These are phyloP conservation scores for Amylocarpus encephaloides DNA, from an alignment of 2,329 filamentous ascomycete genomes.

Conservation along the genomic window DNA sequence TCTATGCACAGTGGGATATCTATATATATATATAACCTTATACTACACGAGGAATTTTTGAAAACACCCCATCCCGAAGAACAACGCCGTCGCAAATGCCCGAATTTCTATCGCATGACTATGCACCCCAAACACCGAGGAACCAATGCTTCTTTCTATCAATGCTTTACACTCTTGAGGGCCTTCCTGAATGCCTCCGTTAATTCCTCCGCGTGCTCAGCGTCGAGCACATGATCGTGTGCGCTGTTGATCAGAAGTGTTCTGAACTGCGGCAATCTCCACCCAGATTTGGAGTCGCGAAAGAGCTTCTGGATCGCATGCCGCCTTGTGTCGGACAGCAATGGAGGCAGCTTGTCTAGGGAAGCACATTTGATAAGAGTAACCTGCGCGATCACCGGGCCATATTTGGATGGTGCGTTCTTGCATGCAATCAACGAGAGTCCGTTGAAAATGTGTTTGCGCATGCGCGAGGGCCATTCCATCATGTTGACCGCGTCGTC, in stretches of 20 bases:
- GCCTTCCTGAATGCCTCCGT: neutral
- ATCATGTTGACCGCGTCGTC: slow-evolving; percentile 3
- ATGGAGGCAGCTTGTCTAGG: neutral
- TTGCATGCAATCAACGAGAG: slow-evolving; percentile 2
- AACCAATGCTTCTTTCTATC: neutral
- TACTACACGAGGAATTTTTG: neutral
- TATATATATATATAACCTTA: neutral
- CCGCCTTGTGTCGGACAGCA: neutral
- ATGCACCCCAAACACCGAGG: neutral
- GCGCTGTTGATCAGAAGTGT: neutral
- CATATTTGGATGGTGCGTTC: neutral
- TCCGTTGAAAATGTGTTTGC: slow-evolving; percentile 2
- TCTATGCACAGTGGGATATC: neutral
- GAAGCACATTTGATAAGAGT: slow-evolving; percentile 1
- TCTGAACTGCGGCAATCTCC: neutral
- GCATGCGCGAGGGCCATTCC: slow-evolving; percentile 1
- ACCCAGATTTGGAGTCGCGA: neutral
- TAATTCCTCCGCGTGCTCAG: neutral
- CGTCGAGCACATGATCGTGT: slow-evolving; percentile 1
- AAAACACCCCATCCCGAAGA: neutral
- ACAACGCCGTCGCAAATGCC: neutral
- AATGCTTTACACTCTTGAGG: neutral
- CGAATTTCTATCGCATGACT: neutral
- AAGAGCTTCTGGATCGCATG: slow-evolving; percentile 1
- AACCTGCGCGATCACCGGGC: neutral